Evolutionary conservation across 305 asterid species (phyloP).

Genomic region (Fraxinus platypoda): DNA sequence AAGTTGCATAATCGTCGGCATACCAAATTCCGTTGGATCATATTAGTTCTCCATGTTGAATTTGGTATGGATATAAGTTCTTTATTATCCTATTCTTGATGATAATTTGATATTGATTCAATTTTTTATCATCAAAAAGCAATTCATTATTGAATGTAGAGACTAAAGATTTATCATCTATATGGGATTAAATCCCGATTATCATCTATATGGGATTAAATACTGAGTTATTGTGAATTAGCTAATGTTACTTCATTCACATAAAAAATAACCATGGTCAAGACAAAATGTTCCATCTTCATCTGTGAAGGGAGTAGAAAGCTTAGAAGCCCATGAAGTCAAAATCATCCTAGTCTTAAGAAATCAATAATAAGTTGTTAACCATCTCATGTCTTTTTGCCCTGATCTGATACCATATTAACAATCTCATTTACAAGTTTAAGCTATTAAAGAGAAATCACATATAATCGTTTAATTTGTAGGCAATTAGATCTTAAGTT

Average conservation of each 20-base stretch:
- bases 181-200: background rate
- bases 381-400: background rate
- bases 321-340: background rate
- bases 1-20: background rate
- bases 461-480: background rate
- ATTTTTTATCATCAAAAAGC: background rate
- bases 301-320: background rate
- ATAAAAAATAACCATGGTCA: background rate
- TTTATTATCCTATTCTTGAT: background rate
- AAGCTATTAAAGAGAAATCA: background rate
- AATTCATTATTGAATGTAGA: background rate
- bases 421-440: background rate
- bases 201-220: background rate
- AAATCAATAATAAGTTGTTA: background rate
- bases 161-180: background rate
- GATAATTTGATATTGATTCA: background rate
- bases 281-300: background rate
- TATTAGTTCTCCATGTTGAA: background rate
- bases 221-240: background rate
- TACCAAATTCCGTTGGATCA: background rate
- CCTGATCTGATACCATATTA: background rate
- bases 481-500: background rate
- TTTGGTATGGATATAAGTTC: background rate
- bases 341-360: background rate
- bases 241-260: background rate